These are phyloP conservation scores for Purshia tridentata DNA, from an alignment of 306 rosid genomes.

Conservation along the genomic window DNA sequence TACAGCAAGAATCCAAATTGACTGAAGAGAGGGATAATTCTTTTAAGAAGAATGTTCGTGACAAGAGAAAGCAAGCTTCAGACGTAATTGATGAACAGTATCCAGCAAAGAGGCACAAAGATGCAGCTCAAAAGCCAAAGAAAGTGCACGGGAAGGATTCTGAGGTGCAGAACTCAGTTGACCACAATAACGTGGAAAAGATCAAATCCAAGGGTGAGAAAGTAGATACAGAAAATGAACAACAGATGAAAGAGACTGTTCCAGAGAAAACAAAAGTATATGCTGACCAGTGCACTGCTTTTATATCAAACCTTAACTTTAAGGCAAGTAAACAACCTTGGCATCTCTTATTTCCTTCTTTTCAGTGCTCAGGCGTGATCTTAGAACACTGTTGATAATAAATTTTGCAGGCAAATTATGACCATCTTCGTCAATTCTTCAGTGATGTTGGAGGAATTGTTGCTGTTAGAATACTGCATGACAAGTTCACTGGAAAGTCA, in stretches of 20 bases:
- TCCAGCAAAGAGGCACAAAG: constrained; percentile 66
- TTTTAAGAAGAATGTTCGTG: constrained; percentile 49
- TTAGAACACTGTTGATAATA: constrained; percentile 19
- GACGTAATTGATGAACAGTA: constrained; percentile 42
- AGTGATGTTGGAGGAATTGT: constrained; percentile 80
- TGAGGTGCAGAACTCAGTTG: constrained; percentile 37
- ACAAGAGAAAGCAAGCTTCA: constrained; percentile 69
- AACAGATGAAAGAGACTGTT: constrained; percentile 37
- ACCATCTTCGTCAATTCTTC: constrained; percentile 70
- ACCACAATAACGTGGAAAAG: constrained; percentile 36
- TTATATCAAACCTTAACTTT: constrained; percentile 63
- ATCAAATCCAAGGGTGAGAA: constrained; percentile 34
- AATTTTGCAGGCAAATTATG: constrained; percentile 62
- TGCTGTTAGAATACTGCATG: constrained; percentile 71
- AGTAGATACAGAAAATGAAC: constrained; percentile 39
- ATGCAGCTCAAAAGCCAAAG: constrained; percentile 41
- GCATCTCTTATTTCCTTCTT: background rate
- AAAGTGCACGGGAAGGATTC: constrained; percentile 44
- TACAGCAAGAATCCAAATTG: constrained; percentile 62
- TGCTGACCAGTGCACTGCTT: constrained; percentile 84
- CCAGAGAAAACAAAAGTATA: constrained; percentile 49
- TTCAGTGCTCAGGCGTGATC: background rate
- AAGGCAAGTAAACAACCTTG: constrained; percentile 40
- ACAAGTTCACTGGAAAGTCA: constrained; percentile 85
- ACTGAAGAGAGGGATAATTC: constrained; percentile 54